Base-by-base conservation (phyloP, 768 basidiomycete genomes). In the Glaciozyma martinii region DNA sequence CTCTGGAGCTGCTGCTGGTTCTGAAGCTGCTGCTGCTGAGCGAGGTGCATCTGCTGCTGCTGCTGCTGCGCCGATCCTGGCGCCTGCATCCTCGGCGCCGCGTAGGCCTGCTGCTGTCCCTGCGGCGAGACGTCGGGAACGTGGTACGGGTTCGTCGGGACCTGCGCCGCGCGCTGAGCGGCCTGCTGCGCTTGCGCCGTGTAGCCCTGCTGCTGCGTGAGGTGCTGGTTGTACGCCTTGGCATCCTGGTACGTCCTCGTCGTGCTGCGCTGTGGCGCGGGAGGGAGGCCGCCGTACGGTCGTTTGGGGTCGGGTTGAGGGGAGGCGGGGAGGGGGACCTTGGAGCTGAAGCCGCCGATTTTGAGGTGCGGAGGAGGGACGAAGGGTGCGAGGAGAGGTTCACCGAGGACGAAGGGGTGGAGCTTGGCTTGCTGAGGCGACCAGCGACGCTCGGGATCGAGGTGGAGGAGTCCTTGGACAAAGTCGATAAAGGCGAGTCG, bases 321-420 rank as follows among this genome's bases (percentile, higher is more conserved):
- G 9, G 62, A 60, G 5, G 52, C n/a, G 15, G 50, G 42, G n/a
- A 55, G n/a, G 27, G 29, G 18, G 8, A 8, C 12, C 21, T 55
- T 30, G 21, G 7, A 9, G 21, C 23, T 55, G 54, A 30, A 25
- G 54, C 29, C 30, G 19, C 59, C 46, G 21, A 21, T 23, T 27
- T 57, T 56, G 50, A 52, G 40, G 52, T 43, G 59, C 1, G 65
- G 65, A 15, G 68, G 68, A 15, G 71, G 73, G 8, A 71, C 74
- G 66, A 71, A 73, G 3, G 72, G 72, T 3, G 63, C 55, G 19
- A 84, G 86, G 74, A 87, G 95, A 75, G 92, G 93, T 78, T 98
- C 95, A 59, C 94, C 94, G 8, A 92, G 95, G 71, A 99, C 95
- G 78, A 98, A 99, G 3, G 95, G 95, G 76, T 99, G 95, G 73